Conservation (phyloP, 306 rosid species). For the Morella rubra region DNA sequence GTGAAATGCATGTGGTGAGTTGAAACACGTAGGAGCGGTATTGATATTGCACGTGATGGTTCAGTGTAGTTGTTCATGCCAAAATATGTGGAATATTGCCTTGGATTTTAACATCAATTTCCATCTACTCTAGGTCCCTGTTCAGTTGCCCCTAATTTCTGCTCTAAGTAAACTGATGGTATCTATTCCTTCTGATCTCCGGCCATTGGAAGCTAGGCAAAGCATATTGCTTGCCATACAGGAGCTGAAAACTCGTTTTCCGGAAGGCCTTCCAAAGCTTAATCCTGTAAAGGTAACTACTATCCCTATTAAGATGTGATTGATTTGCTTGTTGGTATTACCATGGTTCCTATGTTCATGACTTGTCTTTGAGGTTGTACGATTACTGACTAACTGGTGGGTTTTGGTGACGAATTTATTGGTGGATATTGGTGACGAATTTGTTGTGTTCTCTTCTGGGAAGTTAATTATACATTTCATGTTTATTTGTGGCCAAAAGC, state of each 20-base stretch:
- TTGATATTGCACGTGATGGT: background rate
- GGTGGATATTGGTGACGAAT: too few relatives aligned
- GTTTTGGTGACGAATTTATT: too few relatives aligned
- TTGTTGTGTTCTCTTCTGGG: background rate
- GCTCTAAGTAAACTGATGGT: conserved; percentile 83
- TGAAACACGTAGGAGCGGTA: conserved; percentile 1
- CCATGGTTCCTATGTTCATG: conserved; percentile 1
- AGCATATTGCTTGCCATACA: conserved; percentile 89
- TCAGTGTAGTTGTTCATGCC: conserved; percentile 5
- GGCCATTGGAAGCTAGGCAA: conserved; percentile 96
- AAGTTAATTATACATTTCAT: background rate
- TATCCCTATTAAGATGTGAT: conserved; percentile 17
- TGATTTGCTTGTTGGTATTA: background rate
- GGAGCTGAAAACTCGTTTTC: conserved; percentile 82
- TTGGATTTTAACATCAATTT: conserved; percentile 24
- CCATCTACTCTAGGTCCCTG: conserved; percentile 71
- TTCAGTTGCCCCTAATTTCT: conserved; percentile 79
- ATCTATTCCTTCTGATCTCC: conserved; percentile 83
- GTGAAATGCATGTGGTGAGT: conserved; percentile 99
- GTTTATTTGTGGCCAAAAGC: too few relatives aligned
- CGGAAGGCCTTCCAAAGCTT: conserved; percentile 95
- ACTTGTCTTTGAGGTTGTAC: conserved; percentile 4
- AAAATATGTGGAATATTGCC: conserved; percentile 12
- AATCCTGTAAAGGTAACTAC: conserved; percentile 80
- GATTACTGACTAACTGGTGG: background rate